These are phyloP conservation scores for Flaveria floridana DNA, from an alignment of 140 eudicot species.

Conservation along the genomic window DNA sequence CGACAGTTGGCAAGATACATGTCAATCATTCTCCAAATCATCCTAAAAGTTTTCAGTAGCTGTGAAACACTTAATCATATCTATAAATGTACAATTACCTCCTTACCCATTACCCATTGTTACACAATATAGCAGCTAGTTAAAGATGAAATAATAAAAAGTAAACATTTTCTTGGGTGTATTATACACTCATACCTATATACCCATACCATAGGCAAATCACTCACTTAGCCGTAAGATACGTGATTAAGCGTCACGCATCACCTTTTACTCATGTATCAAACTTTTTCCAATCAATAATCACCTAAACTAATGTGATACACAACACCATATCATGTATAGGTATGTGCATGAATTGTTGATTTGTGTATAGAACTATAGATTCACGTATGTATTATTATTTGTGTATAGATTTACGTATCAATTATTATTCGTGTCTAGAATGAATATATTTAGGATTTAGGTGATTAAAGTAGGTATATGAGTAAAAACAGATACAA, in stretches of 20 bases:
- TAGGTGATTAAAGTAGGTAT: neutral
- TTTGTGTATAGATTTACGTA: too few species aligned
- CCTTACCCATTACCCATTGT: neutral
- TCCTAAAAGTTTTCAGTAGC: neutral
- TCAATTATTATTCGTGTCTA: neutral
- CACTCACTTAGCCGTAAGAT: neutral
- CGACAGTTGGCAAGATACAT: neutral
- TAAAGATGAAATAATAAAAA: neutral
- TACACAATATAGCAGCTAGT: neutral
- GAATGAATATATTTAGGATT: neutral
- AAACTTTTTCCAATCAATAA: neutral
- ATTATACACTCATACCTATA: neutral
- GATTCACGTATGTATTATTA: too few species aligned
- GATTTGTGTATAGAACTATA: too few species aligned
- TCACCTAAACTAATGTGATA: neutral
- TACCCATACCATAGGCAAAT: neutral
- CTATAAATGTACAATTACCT: neutral
- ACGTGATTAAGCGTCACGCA: neutral
- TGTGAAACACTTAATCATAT: neutral
- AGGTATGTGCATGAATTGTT: too few species aligned
- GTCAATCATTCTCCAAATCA: constrained; percentile 1
- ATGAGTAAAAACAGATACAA: neutral
- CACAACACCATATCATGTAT: neutral
- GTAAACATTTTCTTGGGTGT: constrained; percentile 10
- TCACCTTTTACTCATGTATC: neutral